Conservation (phyloP, 23 red algal species). For the Agarophyton chilense region DNA sequence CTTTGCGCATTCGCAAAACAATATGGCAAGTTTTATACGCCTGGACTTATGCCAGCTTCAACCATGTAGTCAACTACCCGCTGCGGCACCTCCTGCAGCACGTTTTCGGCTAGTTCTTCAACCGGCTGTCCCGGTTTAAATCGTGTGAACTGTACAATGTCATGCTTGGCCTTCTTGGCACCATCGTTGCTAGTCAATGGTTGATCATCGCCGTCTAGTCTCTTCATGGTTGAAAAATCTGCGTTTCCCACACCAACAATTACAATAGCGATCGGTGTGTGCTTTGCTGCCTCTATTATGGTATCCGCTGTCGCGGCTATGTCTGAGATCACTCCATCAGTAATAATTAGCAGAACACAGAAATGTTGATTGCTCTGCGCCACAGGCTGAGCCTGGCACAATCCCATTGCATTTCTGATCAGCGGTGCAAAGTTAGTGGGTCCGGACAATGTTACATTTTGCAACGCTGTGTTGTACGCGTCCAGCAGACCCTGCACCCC, state of each 20-base stretch:
- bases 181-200: constrained; percentile 41
- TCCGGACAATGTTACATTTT: constrained; percentile 51
- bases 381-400: constrained; percentile 24
- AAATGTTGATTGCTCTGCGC: constrained; percentile 62
- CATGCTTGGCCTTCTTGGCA: constrained; percentile 26
- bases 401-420: constrained; percentile 22
- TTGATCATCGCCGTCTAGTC: constrained; percentile 61
- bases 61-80: constrained; percentile 68
- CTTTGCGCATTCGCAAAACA: background rate
- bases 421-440: constrained; percentile 63
- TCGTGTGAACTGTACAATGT: constrained; percentile 76
- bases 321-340: constrained; percentile 83
- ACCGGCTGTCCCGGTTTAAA: constrained; percentile 30
- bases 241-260: constrained; percentile 82
- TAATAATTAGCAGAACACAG: constrained; percentile 76
- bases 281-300: constrained; percentile 64
- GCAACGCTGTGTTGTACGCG: constrained; percentile 55
- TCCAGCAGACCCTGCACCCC: constrained; percentile 74
- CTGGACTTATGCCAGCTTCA: constrained; percentile 53
- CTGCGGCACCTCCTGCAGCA: constrained; percentile 66
- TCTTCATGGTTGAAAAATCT: constrained; percentile 72
- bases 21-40: background rate
- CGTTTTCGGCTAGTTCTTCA: constrained; percentile 52
- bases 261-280: constrained; percentile 68
- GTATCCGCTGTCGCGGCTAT: constrained; percentile 59